phyloP scores from a whole-genome alignment of 371 early-diverging fungal species.

The Homolaphlyctis polyrhiza region DNA sequence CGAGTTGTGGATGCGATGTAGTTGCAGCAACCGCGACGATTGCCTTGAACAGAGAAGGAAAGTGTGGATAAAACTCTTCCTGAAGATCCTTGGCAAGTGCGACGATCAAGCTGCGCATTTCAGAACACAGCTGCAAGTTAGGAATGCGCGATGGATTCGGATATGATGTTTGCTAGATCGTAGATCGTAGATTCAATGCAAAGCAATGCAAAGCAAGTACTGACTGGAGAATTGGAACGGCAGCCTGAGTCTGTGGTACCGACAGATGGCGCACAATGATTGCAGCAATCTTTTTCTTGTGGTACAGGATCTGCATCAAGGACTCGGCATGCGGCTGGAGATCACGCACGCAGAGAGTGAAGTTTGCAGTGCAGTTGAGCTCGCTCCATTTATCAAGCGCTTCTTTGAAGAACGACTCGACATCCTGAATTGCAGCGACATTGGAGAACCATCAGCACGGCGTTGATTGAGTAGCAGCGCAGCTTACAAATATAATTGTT shows the following conservation, averaged over 20 bases:
- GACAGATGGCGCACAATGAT: conserved; percentile 61
- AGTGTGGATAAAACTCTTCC: conserved; percentile 83
- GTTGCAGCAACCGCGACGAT: conserved; percentile 60
- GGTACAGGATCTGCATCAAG: conserved; percentile 79
- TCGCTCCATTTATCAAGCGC: conserved; percentile 75
- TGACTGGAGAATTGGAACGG: conserved; percentile 74
- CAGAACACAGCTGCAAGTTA: too few species aligned
- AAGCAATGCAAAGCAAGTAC: conserved; percentile 11
- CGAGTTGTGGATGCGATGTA: conserved; percentile 53
- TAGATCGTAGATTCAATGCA: background rate
- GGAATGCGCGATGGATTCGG: background rate
- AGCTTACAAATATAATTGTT: background rate
- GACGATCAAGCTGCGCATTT: conserved; percentile 58
- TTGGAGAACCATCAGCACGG: too few species aligned
- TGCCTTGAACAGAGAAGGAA: conserved; percentile 52
- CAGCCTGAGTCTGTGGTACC: conserved; percentile 54
- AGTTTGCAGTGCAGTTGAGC: conserved; percentile 79
- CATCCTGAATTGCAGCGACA: too few species aligned
- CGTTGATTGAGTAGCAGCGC: too few species aligned
- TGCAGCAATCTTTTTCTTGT: conserved; percentile 72
- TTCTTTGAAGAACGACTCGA: conserved; percentile 78
- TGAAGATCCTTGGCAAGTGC: conserved; percentile 86
- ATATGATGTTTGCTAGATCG: background rate
- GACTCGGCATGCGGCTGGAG: conserved; percentile 63
- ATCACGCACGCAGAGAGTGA: conserved; percentile 61